Evolutionary conservation across 2,329 filamentous ascomycete genomes (phyloP).

Genomic region (Cercospora sojina): DNA sequence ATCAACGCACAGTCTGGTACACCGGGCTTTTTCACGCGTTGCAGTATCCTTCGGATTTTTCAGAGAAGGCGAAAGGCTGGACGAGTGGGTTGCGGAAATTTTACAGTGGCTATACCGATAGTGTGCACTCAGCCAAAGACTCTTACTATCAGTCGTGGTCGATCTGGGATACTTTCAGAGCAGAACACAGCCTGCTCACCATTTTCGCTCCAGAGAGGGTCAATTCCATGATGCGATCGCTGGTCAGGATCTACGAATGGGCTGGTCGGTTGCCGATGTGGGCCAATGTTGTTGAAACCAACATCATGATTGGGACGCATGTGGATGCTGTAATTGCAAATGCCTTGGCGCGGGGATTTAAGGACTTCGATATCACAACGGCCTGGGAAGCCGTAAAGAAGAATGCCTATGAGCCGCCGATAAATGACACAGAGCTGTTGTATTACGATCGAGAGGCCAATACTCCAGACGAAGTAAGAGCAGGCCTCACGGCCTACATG

Average conservation of each 20-base stretch:
- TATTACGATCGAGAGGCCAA: constrained; percentile 51
- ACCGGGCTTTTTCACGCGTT: constrained; percentile 50
- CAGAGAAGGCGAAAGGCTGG: constrained; percentile 42
- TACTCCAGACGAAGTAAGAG: constrained; percentile 49
- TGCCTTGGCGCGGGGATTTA: constrained; percentile 46
- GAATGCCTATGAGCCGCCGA: constrained; percentile 48
- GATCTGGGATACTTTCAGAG: constrained; percentile 53
- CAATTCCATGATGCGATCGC: constrained; percentile 50
- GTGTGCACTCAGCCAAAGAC: constrained; percentile 43
- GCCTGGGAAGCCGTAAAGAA: constrained; percentile 49
- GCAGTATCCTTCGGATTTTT: constrained; percentile 52
- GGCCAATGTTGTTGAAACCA: constrained; percentile 53
- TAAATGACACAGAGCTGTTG: constrained; percentile 46
- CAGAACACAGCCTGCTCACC: constrained; percentile 49
- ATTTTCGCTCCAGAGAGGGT: constrained; percentile 50
- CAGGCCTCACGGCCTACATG: constrained; percentile 49
- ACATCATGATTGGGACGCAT: constrained; percentile 54
- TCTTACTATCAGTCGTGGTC: constrained; percentile 54
- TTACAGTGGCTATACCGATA: constrained; percentile 52
- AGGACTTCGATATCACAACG: constrained; percentile 44
- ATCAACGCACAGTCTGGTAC: constrained; percentile 50
- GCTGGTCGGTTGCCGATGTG: constrained; percentile 50
- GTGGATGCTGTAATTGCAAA: constrained; percentile 52
- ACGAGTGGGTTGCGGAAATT: constrained; percentile 35
- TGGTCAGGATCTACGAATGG: constrained; percentile 51